Base-by-base conservation (phyloP, 176 grass and related monocot genomes). In the Saccharum spontaneum region DNA sequence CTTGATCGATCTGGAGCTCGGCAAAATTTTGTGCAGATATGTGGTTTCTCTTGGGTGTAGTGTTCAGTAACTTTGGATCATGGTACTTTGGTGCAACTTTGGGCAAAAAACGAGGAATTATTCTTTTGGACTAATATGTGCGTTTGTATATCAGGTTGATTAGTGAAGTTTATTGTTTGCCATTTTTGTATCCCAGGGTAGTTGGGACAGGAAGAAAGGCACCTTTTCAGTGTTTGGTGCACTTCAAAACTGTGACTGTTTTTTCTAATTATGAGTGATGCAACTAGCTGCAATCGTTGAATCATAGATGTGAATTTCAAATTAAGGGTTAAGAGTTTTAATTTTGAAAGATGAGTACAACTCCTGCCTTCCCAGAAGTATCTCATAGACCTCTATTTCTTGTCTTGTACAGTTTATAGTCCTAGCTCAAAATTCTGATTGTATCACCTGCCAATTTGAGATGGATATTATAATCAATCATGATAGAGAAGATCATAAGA, bases 391-490 rank as follows among this genome's bases (percentile, higher is more conserved):
- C 7, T 13, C 11, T 78, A 50, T 18, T 41, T 24, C 71, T 77
- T 63, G n/a, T 61, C 31, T 50, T 39, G 44, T 41, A 63, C 7
- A 62, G 40, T 75, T 49, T n/a, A 11, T 37, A 34, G 52, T 64
- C 22, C 40, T 49, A 36, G 10, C 50, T 79, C 5, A 50, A 15
- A 64, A 40, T 37, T 61, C 8, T 55, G 50, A 52, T 74, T 57
- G 44, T 43, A 6, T 78, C 4, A 48, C 44, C 62, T 39, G 61
- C 7, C 38, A 76, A 69, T 41, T 37, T 82, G 63, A 28, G 45
- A 77, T 69, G 55, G 86, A 62, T 76, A 57, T 14, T 33, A 68
- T 11, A 71, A 45, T 45, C 9, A 86, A 55, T 55, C 20, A 71
- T 43, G 24, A 44, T 71, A 31, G 77, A 20, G 33, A 26, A 15